These are phyloP conservation scores for Clarireedia homoeocarpa DNA, from an alignment of 2,329 filamentous ascomycete species.

Conservation along the genomic window DNA sequence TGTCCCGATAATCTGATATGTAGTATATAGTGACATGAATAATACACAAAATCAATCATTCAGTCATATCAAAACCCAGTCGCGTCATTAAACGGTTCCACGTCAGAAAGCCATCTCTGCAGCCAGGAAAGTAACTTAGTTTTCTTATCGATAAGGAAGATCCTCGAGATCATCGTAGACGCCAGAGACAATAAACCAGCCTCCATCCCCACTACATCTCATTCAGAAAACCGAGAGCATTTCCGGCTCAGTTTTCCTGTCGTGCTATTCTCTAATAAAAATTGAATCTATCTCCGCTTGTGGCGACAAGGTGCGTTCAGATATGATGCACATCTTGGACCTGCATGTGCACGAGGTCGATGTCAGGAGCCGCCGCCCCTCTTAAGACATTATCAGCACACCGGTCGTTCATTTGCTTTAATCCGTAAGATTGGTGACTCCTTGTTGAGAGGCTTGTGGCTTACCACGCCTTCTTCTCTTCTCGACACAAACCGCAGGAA, in stretches of 20 bases:
- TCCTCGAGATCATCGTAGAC: neutral
- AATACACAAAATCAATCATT: neutral
- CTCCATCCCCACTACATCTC: neutral
- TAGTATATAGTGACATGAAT: neutral
- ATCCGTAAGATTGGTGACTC: neutral
- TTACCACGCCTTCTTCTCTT: neutral
- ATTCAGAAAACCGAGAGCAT: neutral
- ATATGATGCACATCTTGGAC: slow-evolving; percentile 5
- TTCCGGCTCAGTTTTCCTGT: neutral
- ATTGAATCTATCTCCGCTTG: neutral
- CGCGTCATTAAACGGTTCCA: neutral
- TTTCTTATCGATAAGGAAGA: slow-evolving; percentile 9
- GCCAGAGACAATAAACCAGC: neutral
- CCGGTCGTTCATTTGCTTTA: neutral
- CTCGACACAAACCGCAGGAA: slow-evolving; percentile 12
- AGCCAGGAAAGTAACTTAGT: neutral
- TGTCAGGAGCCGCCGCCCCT: slow-evolving; percentile 18
- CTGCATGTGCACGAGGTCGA: slow-evolving; percentile 20
- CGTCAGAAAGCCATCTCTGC: neutral
- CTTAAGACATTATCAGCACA: slow-evolving; percentile 14
- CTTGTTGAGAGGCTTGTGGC: slow-evolving; percentile 4
- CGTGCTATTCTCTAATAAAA: neutral
- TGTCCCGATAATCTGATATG: neutral
- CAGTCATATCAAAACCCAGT: neutral
- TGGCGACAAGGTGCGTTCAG: slow-evolving; percentile 1